phyloP scores from a whole-genome alignment of 176 grass and related monocot species.

The Zoysia japonica region DNA sequence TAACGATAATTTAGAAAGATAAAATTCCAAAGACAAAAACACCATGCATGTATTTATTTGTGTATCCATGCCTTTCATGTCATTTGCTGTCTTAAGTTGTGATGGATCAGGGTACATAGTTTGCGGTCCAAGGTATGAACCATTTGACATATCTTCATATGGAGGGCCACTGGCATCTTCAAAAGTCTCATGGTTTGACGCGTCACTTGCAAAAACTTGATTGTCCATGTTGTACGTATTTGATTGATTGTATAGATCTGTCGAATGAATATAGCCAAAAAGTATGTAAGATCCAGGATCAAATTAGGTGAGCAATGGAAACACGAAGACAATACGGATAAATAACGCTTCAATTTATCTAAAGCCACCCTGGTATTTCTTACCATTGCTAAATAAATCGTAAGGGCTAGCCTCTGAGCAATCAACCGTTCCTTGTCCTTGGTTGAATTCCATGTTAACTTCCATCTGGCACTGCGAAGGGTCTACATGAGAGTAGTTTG shows the following conservation, averaged over 20 bases:
- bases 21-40: neutral
- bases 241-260: conserved; percentile 42
- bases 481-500: conserved; percentile 33
- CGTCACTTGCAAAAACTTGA: conserved; percentile 35
- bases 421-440: conserved; percentile 34
- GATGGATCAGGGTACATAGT: conserved; percentile 34
- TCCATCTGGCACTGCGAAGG: conserved; percentile 43
- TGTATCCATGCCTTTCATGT: conserved; percentile 22
- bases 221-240: conserved; percentile 27
- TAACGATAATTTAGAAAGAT: conserved; percentile 5
- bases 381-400: conserved; percentile 32
- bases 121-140: conserved; percentile 37
- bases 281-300: neutral
- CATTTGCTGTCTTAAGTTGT: conserved; percentile 14
- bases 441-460: conserved; percentile 25
- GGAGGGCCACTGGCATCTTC: conserved; percentile 33
- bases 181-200: conserved; percentile 40
- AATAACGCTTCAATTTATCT: neutral
- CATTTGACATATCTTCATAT: conserved; percentile 39
- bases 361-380: conserved; percentile 3
- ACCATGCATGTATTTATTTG: conserved; percentile 43
- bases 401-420: conserved; percentile 24
- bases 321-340: neutral
- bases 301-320: neutral
- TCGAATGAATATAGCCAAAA: neutral